Evolutionary conservation across 2,329 filamentous ascomycete genomes (phyloP).

Genomic region (Colletotrichum sp.): DNA sequence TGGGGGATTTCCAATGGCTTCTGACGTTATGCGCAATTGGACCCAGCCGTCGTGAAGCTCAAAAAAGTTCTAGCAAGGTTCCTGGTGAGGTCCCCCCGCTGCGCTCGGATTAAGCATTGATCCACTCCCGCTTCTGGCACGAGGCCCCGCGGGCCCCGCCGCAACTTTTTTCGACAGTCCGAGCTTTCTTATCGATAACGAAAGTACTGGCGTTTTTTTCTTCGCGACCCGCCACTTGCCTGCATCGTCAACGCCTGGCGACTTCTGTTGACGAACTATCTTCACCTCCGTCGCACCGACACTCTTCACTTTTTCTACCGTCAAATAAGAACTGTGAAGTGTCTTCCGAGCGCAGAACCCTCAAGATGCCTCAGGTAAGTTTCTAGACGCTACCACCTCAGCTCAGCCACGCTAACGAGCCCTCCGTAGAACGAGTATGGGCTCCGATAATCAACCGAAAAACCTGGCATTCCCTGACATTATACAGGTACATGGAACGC

Average conservation of each 20-base stretch:
- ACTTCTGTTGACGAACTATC: not conserved
- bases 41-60: not conserved
- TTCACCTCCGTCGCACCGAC: not conserved
- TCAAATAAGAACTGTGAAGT: not conserved
- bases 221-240: conserved; percentile 17
- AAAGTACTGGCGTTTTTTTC: conserved; percentile 4
- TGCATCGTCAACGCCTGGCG: not conserved
- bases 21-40: not conserved
- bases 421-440: conserved; percentile 51
- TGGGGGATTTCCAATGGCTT: not conserved
- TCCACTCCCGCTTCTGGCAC: not conserved
- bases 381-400: not conserved
- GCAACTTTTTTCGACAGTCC: not conserved
- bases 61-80: conserved; percentile 17
- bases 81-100: not conserved
- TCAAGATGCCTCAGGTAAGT: conserved; percentile 19
- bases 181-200: conserved; percentile 6
- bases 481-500: conserved; percentile 34
- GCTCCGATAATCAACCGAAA: not conserved
- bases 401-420: not conserved
- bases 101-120: not conserved
- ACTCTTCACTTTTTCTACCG: not conserved
- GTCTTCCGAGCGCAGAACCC: not conserved
- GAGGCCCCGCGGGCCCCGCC: not conserved
- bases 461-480: not conserved